Percentiles rank a stretch among this genome's conserved stretches.
phyloP scores from a whole-genome alignment of 106 monocot species.

The Apostasia shenzhenica region DNA sequence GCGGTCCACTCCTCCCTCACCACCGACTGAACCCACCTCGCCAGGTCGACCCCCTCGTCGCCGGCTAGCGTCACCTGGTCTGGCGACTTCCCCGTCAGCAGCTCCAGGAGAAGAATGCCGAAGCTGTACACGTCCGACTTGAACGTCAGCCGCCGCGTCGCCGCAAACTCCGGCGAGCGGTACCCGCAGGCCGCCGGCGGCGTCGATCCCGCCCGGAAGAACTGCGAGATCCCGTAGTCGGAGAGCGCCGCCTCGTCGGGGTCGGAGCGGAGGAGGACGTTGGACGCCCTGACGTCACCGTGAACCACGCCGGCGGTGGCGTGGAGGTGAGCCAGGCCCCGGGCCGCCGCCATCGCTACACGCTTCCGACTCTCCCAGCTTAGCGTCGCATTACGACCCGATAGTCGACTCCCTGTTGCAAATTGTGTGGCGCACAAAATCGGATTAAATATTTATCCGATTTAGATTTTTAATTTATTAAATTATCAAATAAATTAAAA shows the following conservation, averaged over 20 bases:
- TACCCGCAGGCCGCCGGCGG: slow-evolving; percentile 14
- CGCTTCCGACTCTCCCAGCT: slow-evolving; percentile 37
- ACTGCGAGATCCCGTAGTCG: slow-evolving; percentile 30
- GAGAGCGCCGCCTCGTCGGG: slow-evolving; percentile 38
- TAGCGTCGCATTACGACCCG: slow-evolving; percentile 40
- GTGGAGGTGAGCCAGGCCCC: slow-evolving; percentile 60
- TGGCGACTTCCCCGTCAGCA: slow-evolving; percentile 46
- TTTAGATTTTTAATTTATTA: not conserved
- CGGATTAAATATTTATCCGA: not conserved
- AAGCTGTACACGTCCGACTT: slow-evolving; percentile 36
- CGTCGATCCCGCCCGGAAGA: not conserved
- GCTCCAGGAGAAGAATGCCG: slow-evolving; percentile 65
- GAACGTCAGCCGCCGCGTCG: slow-evolving; percentile 4
- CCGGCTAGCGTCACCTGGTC: slow-evolving; percentile 8
- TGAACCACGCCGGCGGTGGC: slow-evolving; percentile 19
- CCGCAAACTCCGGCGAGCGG: slow-evolving; percentile 27
- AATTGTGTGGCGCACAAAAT: not conserved
- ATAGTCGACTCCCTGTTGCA: slow-evolving; percentile 41
- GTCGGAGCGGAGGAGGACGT: slow-evolving; percentile 39
- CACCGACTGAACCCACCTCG: slow-evolving; percentile 58
- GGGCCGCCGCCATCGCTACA: slow-evolving; percentile 38
- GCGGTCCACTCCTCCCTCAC: slow-evolving; percentile 67
- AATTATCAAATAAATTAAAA: not conserved
- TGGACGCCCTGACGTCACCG: slow-evolving; percentile 60
- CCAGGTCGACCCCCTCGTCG: slow-evolving; percentile 31